A percentile compares a stretch with the other conserved stretches of the same genome.
These are phyloP conservation scores for Nitzschia sp. DNA, from an alignment of 108 stramenopile genomes.

Conservation along the genomic window DNA sequence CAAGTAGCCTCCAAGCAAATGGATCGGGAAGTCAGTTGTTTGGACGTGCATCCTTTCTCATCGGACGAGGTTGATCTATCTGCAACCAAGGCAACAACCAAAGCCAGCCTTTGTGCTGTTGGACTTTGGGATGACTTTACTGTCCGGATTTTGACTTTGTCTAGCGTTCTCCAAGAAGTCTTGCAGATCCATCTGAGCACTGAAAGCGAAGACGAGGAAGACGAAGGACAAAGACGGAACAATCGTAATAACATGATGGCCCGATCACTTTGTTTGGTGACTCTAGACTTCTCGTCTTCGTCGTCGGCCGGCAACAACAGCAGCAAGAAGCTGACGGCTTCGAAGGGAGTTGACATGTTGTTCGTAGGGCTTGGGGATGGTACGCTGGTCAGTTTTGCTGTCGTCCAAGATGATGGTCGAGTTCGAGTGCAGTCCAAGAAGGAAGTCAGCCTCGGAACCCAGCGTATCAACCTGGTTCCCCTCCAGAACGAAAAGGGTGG, in stretches of 20 bases:
- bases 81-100: neutral
- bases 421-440: conserved; percentile 73
- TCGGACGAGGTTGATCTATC: neutral
- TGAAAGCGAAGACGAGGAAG: conserved; percentile 46
- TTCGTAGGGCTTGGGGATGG: conserved; percentile 98
- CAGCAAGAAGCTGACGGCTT: conserved; percentile 14
- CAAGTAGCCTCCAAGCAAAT: conserved; percentile 50
- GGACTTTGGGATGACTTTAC: conserved; percentile 94
- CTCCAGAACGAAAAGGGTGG: conserved; percentile 64
- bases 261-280: conserved; percentile 75
- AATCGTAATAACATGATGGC: conserved; percentile 85
- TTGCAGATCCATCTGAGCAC: conserved; percentile 46
- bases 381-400: conserved; percentile 80
- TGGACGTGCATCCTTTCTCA: conserved; percentile 84
- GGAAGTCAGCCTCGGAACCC: conserved; percentile 93
- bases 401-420: conserved; percentile 42
- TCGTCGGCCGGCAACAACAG: conserved; percentile 19
- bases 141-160: conserved; percentile 82
- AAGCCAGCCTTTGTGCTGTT: conserved; percentile 56
- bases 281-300: conserved; percentile 60
- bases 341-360: conserved; percentile 77
- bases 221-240: conserved; percentile 37
- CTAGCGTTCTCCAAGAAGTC: conserved; percentile 28
- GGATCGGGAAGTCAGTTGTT: conserved; percentile 93
- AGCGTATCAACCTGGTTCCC: conserved; percentile 88